Percentiles rank a stretch among this genome's conserved stretches.
phyloP scores from a whole-genome alignment of 768 basidiomycete genomes.

The Kwoniella botswanensis region DNA sequence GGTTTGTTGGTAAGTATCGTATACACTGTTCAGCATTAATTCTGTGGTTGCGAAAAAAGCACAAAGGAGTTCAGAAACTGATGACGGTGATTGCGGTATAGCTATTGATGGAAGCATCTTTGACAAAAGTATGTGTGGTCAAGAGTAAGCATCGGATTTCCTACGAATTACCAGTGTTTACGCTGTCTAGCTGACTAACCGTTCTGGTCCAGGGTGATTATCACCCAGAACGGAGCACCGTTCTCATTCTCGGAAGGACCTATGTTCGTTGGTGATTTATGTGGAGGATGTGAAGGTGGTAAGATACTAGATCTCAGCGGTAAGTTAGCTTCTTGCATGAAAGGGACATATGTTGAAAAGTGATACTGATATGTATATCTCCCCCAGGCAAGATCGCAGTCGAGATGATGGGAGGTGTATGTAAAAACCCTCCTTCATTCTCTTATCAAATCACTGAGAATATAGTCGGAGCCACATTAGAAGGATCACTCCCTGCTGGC shows the following conservation, averaged over 20 bases:
- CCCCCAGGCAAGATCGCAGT: constrained; percentile 4
- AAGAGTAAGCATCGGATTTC: background rate
- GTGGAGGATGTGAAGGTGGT: constrained; percentile 3
- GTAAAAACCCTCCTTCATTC: constrained; percentile 8
- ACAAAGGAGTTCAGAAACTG: too few species aligned
- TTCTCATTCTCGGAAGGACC: constrained; percentile 12
- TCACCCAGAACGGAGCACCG: background rate
- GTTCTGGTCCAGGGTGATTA: background rate
- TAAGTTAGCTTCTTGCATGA: background rate
- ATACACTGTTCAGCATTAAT: background rate
- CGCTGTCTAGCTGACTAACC: background rate
- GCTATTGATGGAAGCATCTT: background rate
- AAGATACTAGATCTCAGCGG: background rate
- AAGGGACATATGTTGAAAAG: background rate
- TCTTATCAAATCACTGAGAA: constrained; percentile 10
- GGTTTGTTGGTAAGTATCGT: background rate
- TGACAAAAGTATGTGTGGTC: background rate
- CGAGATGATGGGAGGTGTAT: constrained; percentile 7
- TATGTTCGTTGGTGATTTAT: constrained; percentile 5
- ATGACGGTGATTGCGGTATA: background rate
- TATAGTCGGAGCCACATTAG: background rate
- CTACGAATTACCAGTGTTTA: background rate
- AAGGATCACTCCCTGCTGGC: background rate
- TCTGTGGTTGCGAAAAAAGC: background rate
- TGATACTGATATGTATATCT: background rate